Conservation (phyloP, 176 grass and related monocot species). For the Coix lacrymajobi region DNA sequence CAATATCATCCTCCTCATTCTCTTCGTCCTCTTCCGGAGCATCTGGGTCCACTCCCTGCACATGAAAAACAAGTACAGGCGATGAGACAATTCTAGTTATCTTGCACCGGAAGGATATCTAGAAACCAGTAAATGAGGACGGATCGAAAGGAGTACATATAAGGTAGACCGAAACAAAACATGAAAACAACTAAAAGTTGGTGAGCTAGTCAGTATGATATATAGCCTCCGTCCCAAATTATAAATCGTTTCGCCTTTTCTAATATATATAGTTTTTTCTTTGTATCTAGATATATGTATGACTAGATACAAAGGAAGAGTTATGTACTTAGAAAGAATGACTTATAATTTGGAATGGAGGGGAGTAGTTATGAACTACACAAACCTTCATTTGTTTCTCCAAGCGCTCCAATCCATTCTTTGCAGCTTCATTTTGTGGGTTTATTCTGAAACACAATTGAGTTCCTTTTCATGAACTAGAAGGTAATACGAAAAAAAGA, state of each 20-base stretch:
- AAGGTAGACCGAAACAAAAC: neutral
- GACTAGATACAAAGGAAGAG: neutral
- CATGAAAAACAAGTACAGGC: neutral
- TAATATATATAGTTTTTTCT: neutral
- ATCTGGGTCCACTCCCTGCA: slow-evolving; percentile 92
- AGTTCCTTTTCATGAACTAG: neutral
- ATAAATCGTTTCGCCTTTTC: neutral
- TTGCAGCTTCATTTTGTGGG: slow-evolving; percentile 86
- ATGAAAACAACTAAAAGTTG: neutral
- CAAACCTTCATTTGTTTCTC: slow-evolving; percentile 99
- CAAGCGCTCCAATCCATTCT: slow-evolving; percentile 88
- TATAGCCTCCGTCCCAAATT: neutral
- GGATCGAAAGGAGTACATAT: neutral
- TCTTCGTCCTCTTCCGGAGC: slow-evolving; percentile 89
- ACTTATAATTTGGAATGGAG: neutral
- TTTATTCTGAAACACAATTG: slow-evolving; percentile 64
- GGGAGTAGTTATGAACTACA: neutral
- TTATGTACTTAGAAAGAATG: neutral
- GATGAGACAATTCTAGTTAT: neutral
- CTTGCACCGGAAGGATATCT: neutral
- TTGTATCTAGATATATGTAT: neutral
- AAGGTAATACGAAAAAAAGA: neutral
- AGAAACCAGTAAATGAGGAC: neutral
- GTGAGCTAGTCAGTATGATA: neutral
- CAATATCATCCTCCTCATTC: slow-evolving; percentile 72